Base-by-base conservation (phyloP, 2,329 filamentous ascomycete genomes). In the Colletotrichum phormii region DNA sequence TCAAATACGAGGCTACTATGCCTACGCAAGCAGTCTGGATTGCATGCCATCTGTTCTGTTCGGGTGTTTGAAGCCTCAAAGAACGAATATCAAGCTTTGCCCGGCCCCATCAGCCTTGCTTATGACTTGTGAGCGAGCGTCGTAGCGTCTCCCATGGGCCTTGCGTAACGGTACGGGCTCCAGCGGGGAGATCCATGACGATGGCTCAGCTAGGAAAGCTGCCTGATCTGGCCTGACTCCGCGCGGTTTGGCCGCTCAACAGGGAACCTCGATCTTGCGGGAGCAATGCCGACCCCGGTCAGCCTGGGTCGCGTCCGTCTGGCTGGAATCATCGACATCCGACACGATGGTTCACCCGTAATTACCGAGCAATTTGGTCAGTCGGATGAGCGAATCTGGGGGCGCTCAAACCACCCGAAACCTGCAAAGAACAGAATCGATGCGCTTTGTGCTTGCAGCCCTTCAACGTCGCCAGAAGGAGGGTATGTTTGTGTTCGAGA, bases 351-450 rank as follows among this genome's bases (percentile, higher is more conserved):
- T 72, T 72, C 60, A 58, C 60, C 46, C 66, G 33, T 57, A 59
- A 64, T 55, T 59, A 59, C 59, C 65, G 59, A 64, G 65, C 53
- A 68, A 59, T 54, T n/a, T 64, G 42, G 37, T 63, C 59, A 51
- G 69, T 72, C 42, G 58, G 69, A 72, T 54, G 53, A 72, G 63
- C 33, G 33, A 54, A 46, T 72, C 65, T 37, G 51, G 69, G 64
- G 55, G 37, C 33, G 66, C 37, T 31, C 31, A 69, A n/a, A 54
- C 51, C 31, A 59, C 53, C 65, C 69, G 65, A 69, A 59, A 55
- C 69, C n/a, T 64, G 59, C 59, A 69, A 64, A 51, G 35, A n/a
- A 58, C 35, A 42, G 24, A 35, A 33, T 18, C 53, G 18, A 66
- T 35, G 66, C 67, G 33, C 49, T 49, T 8, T 46, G 60, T 53